phyloP scores from a whole-genome alignment of 2,329 filamentous ascomycete species.

The Penicillium sp. region DNA sequence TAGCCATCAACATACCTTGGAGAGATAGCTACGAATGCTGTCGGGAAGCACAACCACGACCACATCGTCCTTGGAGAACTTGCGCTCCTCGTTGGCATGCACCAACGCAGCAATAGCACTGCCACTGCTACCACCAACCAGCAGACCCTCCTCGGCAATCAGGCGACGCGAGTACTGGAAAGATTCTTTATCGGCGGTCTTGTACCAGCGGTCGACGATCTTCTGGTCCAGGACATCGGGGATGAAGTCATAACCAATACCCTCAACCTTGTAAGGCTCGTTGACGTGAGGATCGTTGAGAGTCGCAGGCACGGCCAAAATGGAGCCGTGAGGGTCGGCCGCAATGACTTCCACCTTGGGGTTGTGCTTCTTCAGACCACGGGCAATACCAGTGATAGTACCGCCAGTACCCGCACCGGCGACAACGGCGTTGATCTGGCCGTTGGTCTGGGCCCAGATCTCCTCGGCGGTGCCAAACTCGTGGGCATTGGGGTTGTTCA shows the following conservation, averaged over 20 bases:
- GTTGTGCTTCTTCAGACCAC: slow-evolving; percentile 85
- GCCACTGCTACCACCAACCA: slow-evolving; percentile 91
- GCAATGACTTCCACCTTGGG: slow-evolving; percentile 82
- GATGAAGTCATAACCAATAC: slow-evolving; percentile 98
- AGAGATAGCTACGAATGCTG: slow-evolving; percentile 95
- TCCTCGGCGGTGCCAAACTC: slow-evolving; percentile 94
- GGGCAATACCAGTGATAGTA: slow-evolving; percentile 87
- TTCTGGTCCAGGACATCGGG: slow-evolving; percentile 86
- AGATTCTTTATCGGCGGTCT: slow-evolving; percentile 90
- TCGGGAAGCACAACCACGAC: slow-evolving; percentile 92
- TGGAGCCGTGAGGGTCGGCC: slow-evolving; percentile 89
- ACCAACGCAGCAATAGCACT: slow-evolving; percentile 85
- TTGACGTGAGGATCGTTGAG: slow-evolving; percentile 82
- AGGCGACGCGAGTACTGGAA: slow-evolving; percentile 87
- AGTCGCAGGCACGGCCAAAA: slow-evolving; percentile 76
- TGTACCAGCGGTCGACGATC: slow-evolving; percentile 92
- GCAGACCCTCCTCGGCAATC: slow-evolving; percentile 89
- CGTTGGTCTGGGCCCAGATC: slow-evolving; percentile 88
- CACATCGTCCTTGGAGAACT: slow-evolving; percentile 79
- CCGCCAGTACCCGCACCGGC: slow-evolving; percentile 95
- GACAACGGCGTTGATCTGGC: slow-evolving; percentile 78
- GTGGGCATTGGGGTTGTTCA: slow-evolving; percentile 89
- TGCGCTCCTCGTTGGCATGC: slow-evolving; percentile 72
- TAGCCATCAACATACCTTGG: slow-evolving; percentile 61
- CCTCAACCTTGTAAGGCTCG: slow-evolving; percentile 94